These are phyloP conservation scores for Clonostachys chloroleuca DNA, from an alignment of 2,329 filamentous ascomycete genomes.

Conservation along the genomic window DNA sequence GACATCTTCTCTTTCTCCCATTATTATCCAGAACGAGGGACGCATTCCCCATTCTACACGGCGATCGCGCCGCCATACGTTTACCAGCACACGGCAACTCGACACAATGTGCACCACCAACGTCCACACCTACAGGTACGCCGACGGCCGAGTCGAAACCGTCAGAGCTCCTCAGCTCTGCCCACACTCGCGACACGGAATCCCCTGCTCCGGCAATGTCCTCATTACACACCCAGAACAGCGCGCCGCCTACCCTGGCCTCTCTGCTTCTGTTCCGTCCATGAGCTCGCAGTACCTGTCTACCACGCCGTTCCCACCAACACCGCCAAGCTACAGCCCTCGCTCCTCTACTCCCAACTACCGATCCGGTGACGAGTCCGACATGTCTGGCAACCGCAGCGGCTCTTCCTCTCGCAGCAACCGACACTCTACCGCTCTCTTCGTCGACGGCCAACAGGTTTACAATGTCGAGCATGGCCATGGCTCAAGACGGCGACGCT, in stretches of 20 bases:
- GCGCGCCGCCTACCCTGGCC: conserved; percentile 22
- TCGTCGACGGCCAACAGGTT: conserved; percentile 28
- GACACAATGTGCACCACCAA: conserved; percentile 46
- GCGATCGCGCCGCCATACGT: conserved; percentile 1
- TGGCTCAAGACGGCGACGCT: background rate
- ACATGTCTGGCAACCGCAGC: conserved; percentile 23
- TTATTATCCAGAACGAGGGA: background rate
- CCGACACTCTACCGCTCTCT: conserved; percentile 23
- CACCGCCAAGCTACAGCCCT: conserved; percentile 25
- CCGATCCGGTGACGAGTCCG: conserved; percentile 30
- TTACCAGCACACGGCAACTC: conserved; percentile 7
- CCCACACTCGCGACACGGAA: conserved; percentile 28
- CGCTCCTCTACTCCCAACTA: conserved; percentile 19
- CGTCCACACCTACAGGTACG: conserved; percentile 39
- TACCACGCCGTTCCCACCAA: conserved; percentile 31
- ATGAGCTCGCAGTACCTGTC: conserved; percentile 12
- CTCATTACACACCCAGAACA: conserved; percentile 34
- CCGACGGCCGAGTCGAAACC: conserved; percentile 32
- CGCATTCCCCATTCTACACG: background rate
- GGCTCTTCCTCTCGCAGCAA: conserved; percentile 18
- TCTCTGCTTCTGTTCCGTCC: conserved; percentile 18
- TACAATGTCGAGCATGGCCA: conserved; percentile 20
- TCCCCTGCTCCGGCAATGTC: conserved; percentile 34
- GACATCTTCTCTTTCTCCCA: no score
- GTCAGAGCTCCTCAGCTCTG: conserved; percentile 27